Percentiles rank a stretch among this genome's conserved stretches.
These are phyloP conservation scores for Suillus subaureus DNA, from an alignment of 768 basidiomycete species.

Conservation along the genomic window DNA sequence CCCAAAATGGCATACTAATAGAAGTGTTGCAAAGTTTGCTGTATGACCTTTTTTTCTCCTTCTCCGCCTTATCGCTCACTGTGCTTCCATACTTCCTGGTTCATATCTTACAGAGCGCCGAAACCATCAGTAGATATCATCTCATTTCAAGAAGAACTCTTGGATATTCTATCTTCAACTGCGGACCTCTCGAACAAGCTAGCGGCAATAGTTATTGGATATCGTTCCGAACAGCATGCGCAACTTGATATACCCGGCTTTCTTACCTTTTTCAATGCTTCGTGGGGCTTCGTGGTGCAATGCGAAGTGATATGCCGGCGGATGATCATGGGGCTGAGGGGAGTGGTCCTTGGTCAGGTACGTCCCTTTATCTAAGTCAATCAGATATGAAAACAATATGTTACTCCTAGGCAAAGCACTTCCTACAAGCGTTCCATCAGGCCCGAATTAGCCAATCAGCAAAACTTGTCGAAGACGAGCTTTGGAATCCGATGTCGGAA, in stretches of 20 bases:
- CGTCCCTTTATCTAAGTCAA: conserved; percentile 15
- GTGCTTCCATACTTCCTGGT: conserved; percentile 9
- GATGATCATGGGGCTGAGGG: conserved; percentile 93
- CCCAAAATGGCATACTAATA: conserved; percentile 57
- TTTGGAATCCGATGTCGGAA: conserved; percentile 80
- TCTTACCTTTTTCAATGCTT: conserved; percentile 76
- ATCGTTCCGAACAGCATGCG: conserved; percentile 80
- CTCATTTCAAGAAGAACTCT: conserved; percentile 63
- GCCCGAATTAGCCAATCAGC: conserved; percentile 76
- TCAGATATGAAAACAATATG: conserved; percentile 11
- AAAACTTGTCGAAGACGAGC: conserved; percentile 93
- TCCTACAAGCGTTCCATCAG: conserved; percentile 87
- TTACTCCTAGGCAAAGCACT: conserved; percentile 71
- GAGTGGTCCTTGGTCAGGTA: conserved; percentile 83
- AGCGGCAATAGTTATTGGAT: conserved; percentile 74
- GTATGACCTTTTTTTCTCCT: conserved; percentile 29
- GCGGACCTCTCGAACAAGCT: conserved; percentile 87
- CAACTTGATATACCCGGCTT: conserved; percentile 74
- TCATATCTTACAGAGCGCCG: conserved; percentile 35
- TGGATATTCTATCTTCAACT: conserved; percentile 76
- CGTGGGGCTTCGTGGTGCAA: conserved; percentile 88
- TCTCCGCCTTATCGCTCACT: background rate
- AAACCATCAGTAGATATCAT: conserved; percentile 42
- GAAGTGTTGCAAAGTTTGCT: conserved; percentile 55
- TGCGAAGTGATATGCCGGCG: conserved; percentile 84